Evolutionary conservation across 2,329 filamentous ascomycete genomes (phyloP).

Genomic region (Cladosporium sp.): DNA sequence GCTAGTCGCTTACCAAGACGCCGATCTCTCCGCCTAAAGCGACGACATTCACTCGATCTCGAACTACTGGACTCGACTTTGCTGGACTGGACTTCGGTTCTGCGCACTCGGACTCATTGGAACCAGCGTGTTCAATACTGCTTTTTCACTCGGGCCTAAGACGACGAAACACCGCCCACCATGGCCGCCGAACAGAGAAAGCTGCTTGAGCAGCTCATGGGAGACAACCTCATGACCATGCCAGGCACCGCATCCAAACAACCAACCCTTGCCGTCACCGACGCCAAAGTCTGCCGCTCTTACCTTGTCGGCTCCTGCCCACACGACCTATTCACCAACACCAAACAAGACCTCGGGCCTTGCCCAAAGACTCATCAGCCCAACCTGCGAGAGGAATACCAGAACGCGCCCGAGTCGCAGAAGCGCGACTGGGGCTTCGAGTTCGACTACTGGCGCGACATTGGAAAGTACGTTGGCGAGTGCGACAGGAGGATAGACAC

Average conservation of each 20-base stretch:
- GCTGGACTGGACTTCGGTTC: background rate
- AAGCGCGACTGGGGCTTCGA: conserved; percentile 85
- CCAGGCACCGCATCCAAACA: conserved; percentile 71
- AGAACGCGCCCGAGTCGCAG: conserved; percentile 69
- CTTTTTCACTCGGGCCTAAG: background rate
- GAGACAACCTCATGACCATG: conserved; percentile 73
- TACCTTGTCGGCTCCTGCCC: conserved; percentile 93
- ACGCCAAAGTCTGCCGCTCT: conserved; percentile 91
- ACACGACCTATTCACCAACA: conserved; percentile 99
- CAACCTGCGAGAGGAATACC: conserved; percentile 85
- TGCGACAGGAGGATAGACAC: conserved; percentile 92
- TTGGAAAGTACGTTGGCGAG: conserved; percentile 95
- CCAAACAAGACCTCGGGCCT: conserved; percentile 91
- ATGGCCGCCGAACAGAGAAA: conserved; percentile 99
- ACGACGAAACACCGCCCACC: conserved; percentile 3
- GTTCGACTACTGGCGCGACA: conserved; percentile 93
- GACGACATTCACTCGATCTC: background rate
- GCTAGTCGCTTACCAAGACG: background rate
- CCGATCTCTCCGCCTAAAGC: background rate
- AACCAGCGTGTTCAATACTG: background rate
- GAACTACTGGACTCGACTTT: background rate
- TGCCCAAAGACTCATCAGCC: conserved; percentile 90
- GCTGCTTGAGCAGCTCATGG: conserved; percentile 92
- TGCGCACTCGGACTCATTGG: background rate
- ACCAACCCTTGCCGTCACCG: conserved; percentile 82